phyloP scores from a whole-genome alignment of 2,329 filamentous ascomycete genomes.

The Fusarium lateritium region DNA sequence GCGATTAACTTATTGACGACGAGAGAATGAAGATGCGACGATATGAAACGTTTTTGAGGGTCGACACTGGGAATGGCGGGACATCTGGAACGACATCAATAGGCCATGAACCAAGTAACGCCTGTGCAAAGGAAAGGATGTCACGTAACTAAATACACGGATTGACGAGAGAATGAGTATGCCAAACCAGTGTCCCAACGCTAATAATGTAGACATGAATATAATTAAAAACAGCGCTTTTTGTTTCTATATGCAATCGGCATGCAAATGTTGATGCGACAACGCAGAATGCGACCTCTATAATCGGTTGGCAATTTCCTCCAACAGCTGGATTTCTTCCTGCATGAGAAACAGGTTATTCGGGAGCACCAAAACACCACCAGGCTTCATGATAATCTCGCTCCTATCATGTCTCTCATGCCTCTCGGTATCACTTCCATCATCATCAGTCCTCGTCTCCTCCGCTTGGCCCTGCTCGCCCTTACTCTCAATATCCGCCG shows the following conservation, averaged over 20 bases:
- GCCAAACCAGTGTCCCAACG: background rate
- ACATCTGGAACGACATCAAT: background rate
- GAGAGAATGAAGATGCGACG: no score
- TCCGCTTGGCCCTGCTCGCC: conserved; percentile 21
- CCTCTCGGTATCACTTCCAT: conserved; percentile 30
- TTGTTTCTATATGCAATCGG: background rate
- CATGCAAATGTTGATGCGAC: background rate
- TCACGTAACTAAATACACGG: no score
- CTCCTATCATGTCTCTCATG: conserved; percentile 34
- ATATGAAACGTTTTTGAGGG: no score
- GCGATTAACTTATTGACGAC: no score
- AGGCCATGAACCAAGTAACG: background rate
- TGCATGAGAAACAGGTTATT: conserved; percentile 55
- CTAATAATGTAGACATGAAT: background rate
- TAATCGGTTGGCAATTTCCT: conserved; percentile 55
- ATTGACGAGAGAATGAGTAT: background rate
- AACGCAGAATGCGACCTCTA: conserved; percentile 24
- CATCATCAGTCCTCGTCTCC: conserved; percentile 36
- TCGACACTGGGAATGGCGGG: no score
- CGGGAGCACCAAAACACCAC: conserved; percentile 54
- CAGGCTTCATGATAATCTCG: conserved; percentile 55
- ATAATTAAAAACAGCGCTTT: background rate
- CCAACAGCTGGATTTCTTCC: conserved; percentile 56
- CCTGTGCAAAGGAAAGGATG: no score
- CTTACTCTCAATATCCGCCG: conserved; percentile 37